A percentile compares a stretch with the other conserved stretches of the same genome.
These are phyloP conservation scores for Amanita rubescens DNA, from an alignment of 768 basidiomycete genomes.

Conservation along the genomic window DNA sequence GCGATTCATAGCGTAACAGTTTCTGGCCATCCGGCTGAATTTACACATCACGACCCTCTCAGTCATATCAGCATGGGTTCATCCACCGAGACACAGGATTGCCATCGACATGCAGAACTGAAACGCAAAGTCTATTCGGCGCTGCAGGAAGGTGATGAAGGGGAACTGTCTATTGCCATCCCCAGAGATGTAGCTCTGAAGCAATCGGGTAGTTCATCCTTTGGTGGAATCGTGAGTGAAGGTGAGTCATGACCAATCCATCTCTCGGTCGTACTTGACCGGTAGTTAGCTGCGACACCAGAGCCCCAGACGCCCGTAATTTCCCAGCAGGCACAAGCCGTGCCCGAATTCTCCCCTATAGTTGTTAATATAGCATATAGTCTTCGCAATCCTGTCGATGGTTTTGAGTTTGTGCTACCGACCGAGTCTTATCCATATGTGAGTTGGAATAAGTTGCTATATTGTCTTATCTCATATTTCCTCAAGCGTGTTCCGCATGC, in stretches of 20 bases:
- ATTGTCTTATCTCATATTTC: conserved; percentile 10
- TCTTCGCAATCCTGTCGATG: conserved; percentile 75
- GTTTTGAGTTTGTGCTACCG: conserved; percentile 77
- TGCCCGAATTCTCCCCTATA: conserved; percentile 70
- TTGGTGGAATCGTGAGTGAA: conserved; percentile 45
- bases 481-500: conserved; percentile 85
- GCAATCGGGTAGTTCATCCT: conserved; percentile 42
- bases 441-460: conserved; percentile 23
- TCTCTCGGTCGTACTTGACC: neutral
- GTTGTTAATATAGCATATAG: conserved; percentile 74
- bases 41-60: conserved; percentile 71
- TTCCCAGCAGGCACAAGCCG: conserved; percentile 22
- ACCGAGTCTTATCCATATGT: conserved; percentile 82
- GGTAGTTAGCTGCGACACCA: conserved; percentile 59
- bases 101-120: conserved; percentile 85
- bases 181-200: conserved; percentile 64
- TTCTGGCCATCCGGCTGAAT: conserved; percentile 65
- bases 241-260: conserved; percentile 28
- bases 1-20: conserved; percentile 72
- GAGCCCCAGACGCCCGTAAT: conserved; percentile 66
- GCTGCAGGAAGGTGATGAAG: conserved; percentile 86
- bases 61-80: conserved; percentile 51
- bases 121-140: conserved; percentile 91
- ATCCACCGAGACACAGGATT: conserved; percentile 55
- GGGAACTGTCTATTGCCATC: conserved; percentile 87